Conservation (phyloP, 805 yeast genomes). For the Pichia exigua region DNA sequence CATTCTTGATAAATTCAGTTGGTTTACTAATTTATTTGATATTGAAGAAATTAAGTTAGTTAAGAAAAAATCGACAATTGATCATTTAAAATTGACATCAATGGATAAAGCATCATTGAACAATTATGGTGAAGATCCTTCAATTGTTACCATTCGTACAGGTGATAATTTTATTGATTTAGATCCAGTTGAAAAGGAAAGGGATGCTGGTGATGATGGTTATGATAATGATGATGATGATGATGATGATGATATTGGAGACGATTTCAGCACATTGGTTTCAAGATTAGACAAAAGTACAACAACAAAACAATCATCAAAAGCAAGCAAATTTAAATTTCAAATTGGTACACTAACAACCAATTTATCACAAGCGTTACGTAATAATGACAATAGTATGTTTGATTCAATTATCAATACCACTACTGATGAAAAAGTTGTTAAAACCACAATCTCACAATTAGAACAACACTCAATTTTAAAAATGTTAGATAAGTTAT, state of each 20-base stretch:
- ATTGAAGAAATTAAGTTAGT: conserved; percentile 17
- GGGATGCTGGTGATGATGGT: conserved; percentile 47
- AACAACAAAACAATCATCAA: background rate
- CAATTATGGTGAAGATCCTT: conserved; percentile 7
- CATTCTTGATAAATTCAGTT: conserved; percentile 45
- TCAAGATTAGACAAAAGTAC: conserved; percentile 37
- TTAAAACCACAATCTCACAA: conserved; percentile 42
- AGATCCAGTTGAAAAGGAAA: conserved; percentile 42
- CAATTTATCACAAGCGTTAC: conserved; percentile 81
- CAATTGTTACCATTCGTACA: conserved; percentile 32
- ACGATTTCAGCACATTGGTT: conserved; percentile 36
- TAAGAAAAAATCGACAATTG: conserved; percentile 20
- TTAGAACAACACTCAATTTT: conserved; percentile 44
- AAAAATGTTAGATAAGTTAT: conserved; percentile 41
- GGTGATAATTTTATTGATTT: conserved; percentile 50
- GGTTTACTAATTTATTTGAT: conserved; percentile 31
- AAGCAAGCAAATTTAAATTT: conserved; percentile 37
- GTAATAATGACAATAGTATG: conserved; percentile 76
- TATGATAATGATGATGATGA: conserved; percentile 41
- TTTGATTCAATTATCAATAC: conserved; percentile 69
- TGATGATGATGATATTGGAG: conserved; percentile 35
- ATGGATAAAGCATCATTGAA: conserved; percentile 20
- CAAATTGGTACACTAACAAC: conserved; percentile 74
- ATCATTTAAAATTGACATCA: conserved; percentile 35
- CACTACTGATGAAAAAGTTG: conserved; percentile 42